Evolutionary conservation across 345 rosid genomes (phyloP), one percentile per base, ranked within the genome.

Genomic region (Brassica rapa): DNA sequence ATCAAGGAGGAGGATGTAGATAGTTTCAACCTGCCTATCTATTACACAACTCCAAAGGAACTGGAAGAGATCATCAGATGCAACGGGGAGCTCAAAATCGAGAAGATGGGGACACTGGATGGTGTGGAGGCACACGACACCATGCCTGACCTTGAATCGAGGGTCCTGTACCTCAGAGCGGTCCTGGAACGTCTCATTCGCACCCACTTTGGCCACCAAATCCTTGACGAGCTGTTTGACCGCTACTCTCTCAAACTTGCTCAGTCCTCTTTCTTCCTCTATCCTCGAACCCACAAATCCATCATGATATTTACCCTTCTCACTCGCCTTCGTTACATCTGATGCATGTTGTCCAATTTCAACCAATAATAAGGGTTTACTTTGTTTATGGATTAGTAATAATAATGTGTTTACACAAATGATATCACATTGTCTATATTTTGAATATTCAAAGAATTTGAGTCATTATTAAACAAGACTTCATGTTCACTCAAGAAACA

Each of bases 191-290:
- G 80, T 51, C 10, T 70, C 64, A 57, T 75, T 56, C 25, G 63
- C 35, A 61, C 67, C 51, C 85, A 82, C 46, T 86, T 85, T 73
- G 80, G 84, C 24, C 55, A 32, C 29, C 66, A 70, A 6, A 82
- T 78, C 35, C 71, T 55, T 10, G 80, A 76, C 43, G 77, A 64
- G 3, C 66, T 82, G 66, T 83, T 82, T 30, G 49, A 70, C 35
- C 80, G 82, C 15, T 74, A 74, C 21, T 49, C 79, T 0, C 16
- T 43, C 37, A 85, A 82, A 72, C 29, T 77, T 1, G 74, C 73
- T n/a, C 25, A 37, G 64, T 62, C 79, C 12, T 75, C 80, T 66
- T 80, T 80, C 68, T 39, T 80, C 51, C 49, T 80, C 60, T 11
- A 62, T 24, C 79, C 79, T 29, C 75, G 27, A 68, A 63, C 73